phyloP scores from a whole-genome alignment of 2,329 filamentous ascomycete species.

The Endoconidiophora polonica region DNA sequence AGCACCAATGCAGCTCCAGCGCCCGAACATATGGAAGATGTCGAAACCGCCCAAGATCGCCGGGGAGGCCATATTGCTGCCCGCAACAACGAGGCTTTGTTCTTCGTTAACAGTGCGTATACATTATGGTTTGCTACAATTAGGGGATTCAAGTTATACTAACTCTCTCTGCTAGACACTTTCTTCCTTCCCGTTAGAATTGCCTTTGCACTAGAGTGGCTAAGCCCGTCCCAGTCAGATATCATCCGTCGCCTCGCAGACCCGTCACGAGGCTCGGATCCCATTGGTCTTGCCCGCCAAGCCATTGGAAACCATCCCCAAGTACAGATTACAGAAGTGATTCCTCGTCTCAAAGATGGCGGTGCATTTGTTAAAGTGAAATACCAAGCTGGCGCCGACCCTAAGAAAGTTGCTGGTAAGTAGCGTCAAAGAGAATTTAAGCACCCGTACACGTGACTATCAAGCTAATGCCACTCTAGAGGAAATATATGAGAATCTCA shows the following conservation, averaged over 20 bases:
- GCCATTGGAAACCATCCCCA: slow-evolving; percentile 46
- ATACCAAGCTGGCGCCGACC: slow-evolving; percentile 25
- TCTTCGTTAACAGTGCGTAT: slow-evolving; percentile 73
- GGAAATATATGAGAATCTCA: slow-evolving; percentile 44
- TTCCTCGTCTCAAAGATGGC: slow-evolving; percentile 78
- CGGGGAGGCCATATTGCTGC: slow-evolving; percentile 71
- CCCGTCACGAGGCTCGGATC: slow-evolving; percentile 36
- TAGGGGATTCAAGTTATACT: not conserved
- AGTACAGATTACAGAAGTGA: slow-evolving; percentile 60
- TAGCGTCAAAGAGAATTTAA: not conserved
- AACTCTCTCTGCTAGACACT: not conserved
- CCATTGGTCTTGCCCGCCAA: slow-evolving; percentile 37
- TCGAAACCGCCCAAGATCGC: slow-evolving; percentile 33
- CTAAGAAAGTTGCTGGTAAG: slow-evolving; percentile 28
- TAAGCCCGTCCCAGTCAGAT: slow-evolving; percentile 9
- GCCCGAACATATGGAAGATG: slow-evolving; percentile 9
- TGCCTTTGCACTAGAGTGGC: slow-evolving; percentile 10
- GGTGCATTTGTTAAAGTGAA: slow-evolving; percentile 84
- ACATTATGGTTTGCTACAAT: not conserved
- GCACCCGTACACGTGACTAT: too few relatives aligned
- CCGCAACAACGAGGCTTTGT: slow-evolving; percentile 57
- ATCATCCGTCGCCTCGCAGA: slow-evolving; percentile 27
- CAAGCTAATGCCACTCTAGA: slow-evolving; percentile 18
- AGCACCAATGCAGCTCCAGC: not conserved
- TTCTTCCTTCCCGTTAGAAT: slow-evolving; percentile 10